These are phyloP conservation scores for Trichoderma sp. DNA, from an alignment of 2,329 filamentous ascomycete genomes.

Conservation along the genomic window DNA sequence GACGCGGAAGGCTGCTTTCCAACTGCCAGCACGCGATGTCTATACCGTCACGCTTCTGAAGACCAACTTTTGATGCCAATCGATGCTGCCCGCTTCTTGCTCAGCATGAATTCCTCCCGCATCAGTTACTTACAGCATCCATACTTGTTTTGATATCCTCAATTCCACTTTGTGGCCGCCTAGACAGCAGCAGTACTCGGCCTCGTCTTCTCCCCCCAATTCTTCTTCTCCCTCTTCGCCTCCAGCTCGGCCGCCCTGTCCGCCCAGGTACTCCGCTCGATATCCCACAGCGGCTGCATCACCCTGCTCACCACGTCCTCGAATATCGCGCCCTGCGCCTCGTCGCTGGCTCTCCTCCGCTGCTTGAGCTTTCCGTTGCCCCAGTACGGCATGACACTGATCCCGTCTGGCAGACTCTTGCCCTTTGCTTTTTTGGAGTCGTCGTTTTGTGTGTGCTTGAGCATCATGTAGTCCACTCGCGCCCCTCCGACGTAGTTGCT, in stretches of 20 bases:
- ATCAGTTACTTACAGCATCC: neutral
- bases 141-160: neutral
- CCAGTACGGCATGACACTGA: slow-evolving; percentile 15
- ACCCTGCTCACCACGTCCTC: slow-evolving; percentile 56
- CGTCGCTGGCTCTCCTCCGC: slow-evolving; percentile 48
- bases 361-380: slow-evolving; percentile 28
- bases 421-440: neutral
- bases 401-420: neutral
- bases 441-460: slow-evolving; percentile 5
- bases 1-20: neutral
- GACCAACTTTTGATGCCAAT: neutral
- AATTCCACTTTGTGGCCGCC: neutral
- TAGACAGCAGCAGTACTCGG: neutral
- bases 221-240: slow-evolving; percentile 6
- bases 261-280: slow-evolving; percentile 74
- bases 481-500: slow-evolving; percentile 32
- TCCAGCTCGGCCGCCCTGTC: slow-evolving; percentile 20
- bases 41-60: neutral
- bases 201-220: neutral
- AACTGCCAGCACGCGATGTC: neutral
- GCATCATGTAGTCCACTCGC: slow-evolving; percentile 26
- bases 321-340: slow-evolving; percentile 13
- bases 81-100: too few species aligned
- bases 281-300: slow-evolving; percentile 55
- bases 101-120: neutral